Percentiles rank a stretch among this genome's conserved stretches.
These are phyloP conservation scores for Rhizopus microsporus DNA, from an alignment of 371 early-diverging fungal species.

Conservation along the genomic window DNA sequence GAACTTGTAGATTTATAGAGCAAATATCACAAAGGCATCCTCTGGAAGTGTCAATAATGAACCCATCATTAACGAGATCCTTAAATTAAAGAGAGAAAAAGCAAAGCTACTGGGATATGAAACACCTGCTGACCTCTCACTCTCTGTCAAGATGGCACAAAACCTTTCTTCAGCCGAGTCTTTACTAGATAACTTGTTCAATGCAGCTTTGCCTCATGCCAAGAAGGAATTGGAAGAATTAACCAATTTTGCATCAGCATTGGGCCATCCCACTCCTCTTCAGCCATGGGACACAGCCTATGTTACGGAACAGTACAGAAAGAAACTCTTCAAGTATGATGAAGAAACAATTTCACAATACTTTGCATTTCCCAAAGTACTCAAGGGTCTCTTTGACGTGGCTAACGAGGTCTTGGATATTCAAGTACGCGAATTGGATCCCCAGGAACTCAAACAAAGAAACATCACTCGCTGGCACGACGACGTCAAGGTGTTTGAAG, in stretches of 20 bases:
- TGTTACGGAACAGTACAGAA: conserved; percentile 62
- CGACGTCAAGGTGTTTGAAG: conserved; percentile 68
- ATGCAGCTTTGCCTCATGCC: conserved; percentile 52
- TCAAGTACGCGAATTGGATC: conserved; percentile 51
- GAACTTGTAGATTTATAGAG: conserved; percentile 48
- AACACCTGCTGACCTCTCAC: conserved; percentile 60
- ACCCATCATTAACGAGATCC: conserved; percentile 64
- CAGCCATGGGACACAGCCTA: conserved; percentile 63
- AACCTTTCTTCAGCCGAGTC: conserved; percentile 47
- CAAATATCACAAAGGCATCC: conserved; percentile 61
- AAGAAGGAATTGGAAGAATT: conserved; percentile 49
- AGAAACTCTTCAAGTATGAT: conserved; percentile 58
- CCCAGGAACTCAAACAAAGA: conserved; percentile 33
- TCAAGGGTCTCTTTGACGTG: conserved; percentile 61
- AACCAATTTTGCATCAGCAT: conserved; percentile 48
- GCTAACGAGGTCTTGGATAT: conserved; percentile 60
- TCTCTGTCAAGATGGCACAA: conserved; percentile 68
- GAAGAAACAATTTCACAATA: conserved; percentile 67
- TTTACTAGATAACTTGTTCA: conserved; percentile 50
- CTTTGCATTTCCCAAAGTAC: conserved; percentile 62
- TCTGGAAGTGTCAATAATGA: conserved; percentile 56
- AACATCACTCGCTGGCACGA: conserved; percentile 61
- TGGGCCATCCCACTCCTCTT: conserved; percentile 47
- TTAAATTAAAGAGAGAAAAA: conserved; percentile 51
- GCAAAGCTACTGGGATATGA: conserved; percentile 57